These are phyloP conservation scores for Globisporangium acanthophoron DNA, from an alignment of 352 stramenopile species.

Conservation along the genomic window DNA sequence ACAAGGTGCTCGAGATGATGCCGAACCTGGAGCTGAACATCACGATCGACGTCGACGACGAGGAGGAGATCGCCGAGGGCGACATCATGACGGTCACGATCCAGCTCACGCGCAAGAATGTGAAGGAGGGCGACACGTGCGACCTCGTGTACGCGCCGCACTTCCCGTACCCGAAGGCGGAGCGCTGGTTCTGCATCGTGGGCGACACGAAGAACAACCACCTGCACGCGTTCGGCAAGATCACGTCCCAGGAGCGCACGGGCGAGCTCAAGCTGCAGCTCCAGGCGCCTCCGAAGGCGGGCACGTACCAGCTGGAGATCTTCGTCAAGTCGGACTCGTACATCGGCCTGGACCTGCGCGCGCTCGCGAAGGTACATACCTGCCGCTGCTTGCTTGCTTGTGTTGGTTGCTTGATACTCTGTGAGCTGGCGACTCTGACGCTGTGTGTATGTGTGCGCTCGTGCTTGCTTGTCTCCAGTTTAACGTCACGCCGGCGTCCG, in stretches of 20 bases:
- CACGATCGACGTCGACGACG: slow-evolving; percentile 87
- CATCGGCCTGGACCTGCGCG: slow-evolving; percentile 93
- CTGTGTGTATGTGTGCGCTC: slow-evolving; percentile 5
- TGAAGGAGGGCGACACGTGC: slow-evolving; percentile 92
- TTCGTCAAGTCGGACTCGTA: slow-evolving; percentile 98
- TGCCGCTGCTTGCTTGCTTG: not conserved
- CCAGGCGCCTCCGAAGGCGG: slow-evolving; percentile 91
- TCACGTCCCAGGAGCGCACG: slow-evolving; percentile 87
- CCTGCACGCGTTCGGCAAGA: slow-evolving; percentile 95
- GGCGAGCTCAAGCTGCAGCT: slow-evolving; percentile 94
- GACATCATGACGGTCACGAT: slow-evolving; percentile 98
- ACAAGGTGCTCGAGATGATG: slow-evolving; percentile 91
- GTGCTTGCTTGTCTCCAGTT: slow-evolving; percentile 53
- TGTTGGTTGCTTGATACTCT: not conserved
- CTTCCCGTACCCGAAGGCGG: slow-evolving; percentile 94
- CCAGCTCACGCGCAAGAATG: slow-evolving; percentile 95
- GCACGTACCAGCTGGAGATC: slow-evolving; percentile 96
- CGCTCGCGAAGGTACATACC: slow-evolving; percentile 76
- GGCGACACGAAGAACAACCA: slow-evolving; percentile 92
- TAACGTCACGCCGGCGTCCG: slow-evolving; percentile 89
- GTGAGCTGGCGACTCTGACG: slow-evolving; percentile 7
- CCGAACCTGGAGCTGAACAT: slow-evolving; percentile 92
- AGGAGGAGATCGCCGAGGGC: slow-evolving; percentile 96
- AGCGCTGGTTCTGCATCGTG: slow-evolving; percentile 97
- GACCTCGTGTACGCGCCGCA: slow-evolving; percentile 94